Evolutionary conservation across 371 early-diverging fungal genomes (phyloP).

Genomic region (Zopfochytrium polystomum): DNA sequence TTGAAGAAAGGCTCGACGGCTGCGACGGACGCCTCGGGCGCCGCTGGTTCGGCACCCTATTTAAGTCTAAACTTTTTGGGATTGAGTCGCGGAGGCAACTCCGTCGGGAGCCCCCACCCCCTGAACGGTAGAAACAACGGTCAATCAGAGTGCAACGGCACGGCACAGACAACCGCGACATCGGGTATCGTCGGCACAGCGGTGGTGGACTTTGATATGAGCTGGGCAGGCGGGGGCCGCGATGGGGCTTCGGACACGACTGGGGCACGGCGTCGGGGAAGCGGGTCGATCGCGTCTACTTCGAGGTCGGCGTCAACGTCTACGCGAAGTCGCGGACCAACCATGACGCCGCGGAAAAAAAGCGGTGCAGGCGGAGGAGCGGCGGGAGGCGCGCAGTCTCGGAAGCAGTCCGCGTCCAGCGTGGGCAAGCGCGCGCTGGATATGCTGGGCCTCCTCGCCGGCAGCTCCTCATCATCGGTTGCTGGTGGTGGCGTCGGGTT

Average conservation of each 20-base stretch:
- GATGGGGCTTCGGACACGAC: not conserved
- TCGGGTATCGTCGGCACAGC: not conserved
- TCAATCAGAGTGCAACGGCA: not conserved
- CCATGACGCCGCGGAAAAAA: no score
- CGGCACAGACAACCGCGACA: not conserved
- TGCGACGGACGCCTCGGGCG: not conserved
- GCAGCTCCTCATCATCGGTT: no score
- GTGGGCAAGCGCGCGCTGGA: constrained; percentile 31
- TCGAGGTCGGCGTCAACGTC: no score
- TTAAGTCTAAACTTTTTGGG: not conserved
- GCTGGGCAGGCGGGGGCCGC: not conserved
- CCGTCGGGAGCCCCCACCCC: not conserved
- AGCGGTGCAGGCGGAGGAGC: not conserved
- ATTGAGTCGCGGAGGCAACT: not conserved
- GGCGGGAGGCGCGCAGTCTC: not conserved
- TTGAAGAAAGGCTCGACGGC: constrained; percentile 30
- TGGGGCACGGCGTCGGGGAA: no score
- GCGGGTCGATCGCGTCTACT: no score
- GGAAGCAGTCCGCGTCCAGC: constrained; percentile 20
- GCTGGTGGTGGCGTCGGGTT: no score
- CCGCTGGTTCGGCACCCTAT: not conserved
- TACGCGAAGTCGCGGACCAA: not conserved
- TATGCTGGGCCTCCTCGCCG: no score
- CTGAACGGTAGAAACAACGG: not conserved
- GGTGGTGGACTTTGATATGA: not conserved